Percentiles rank a stretch among this genome's conserved stretches.
These are phyloP conservation scores for Russula sp. DNA, from an alignment of 768 basidiomycete species.

Conservation along the genomic window DNA sequence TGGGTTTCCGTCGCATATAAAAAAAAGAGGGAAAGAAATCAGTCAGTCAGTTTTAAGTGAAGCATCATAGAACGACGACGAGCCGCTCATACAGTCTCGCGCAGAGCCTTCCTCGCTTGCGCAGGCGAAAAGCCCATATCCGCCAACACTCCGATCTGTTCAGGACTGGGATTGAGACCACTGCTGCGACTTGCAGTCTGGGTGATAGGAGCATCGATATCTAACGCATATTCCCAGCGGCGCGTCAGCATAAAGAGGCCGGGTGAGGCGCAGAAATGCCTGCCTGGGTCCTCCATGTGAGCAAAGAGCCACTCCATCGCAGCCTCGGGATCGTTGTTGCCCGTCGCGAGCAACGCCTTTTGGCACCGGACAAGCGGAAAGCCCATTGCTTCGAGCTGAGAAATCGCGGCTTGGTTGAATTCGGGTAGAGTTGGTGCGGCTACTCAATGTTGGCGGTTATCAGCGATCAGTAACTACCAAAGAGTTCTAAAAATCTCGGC, in stretches of 20 bases:
- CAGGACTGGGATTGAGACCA: conserved; percentile 51
- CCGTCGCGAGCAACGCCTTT: conserved; percentile 86
- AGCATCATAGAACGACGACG: too few species aligned
- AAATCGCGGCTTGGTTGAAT: conserved; percentile 70
- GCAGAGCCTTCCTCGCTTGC: conserved; percentile 81
- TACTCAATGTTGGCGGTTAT: neutral
- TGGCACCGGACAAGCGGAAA: conserved; percentile 83
- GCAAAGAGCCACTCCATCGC: conserved; percentile 96
- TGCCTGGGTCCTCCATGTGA: conserved; percentile 93
- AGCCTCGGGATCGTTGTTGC: conserved; percentile 60
- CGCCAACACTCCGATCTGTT: conserved; percentile 62
- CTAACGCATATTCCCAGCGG: conserved; percentile 33
- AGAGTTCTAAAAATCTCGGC: conserved; percentile 11
- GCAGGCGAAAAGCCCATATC: conserved; percentile 90
- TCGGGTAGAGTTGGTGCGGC: conserved; percentile 41
- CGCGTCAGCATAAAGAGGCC: neutral
- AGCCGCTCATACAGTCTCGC: conserved; percentile 61
- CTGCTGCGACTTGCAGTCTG: conserved; percentile 24
- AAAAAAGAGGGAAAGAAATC: neutral
- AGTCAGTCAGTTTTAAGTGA: neutral
- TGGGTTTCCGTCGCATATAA: neutral
- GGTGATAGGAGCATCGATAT: conserved; percentile 77
- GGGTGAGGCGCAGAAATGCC: conserved; percentile 8
- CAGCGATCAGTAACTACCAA: neutral
- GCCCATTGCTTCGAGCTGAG: conserved; percentile 81